Percentiles rank a stretch among this genome's conserved stretches.
phyloP scores from a whole-genome alignment of 768 basidiomycete species.

The Leccinum truebloodii region DNA sequence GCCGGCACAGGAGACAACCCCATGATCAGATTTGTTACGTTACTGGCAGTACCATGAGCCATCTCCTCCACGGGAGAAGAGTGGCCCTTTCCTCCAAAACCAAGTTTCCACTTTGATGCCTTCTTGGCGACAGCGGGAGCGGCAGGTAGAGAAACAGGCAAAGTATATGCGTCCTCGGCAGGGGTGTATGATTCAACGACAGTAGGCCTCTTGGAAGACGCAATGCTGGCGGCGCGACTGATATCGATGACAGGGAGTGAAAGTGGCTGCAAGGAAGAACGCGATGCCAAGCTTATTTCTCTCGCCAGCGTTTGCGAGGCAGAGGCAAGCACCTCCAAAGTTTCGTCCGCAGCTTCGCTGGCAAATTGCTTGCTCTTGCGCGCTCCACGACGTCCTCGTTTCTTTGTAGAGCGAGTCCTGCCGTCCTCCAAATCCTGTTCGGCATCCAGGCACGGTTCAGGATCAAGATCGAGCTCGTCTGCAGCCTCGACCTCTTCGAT shows the following conservation, averaged over 20 bases:
- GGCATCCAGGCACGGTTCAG: conserved; percentile 15
- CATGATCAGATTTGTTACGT: conserved; percentile 77
- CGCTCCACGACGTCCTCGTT: conserved; percentile 80
- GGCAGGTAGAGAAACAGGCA: conserved; percentile 26
- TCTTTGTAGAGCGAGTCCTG: conserved; percentile 63
- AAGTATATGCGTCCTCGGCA: conserved; percentile 21
- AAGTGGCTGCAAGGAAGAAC: conserved; percentile 41
- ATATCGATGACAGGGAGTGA: conserved; percentile 25
- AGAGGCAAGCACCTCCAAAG: conserved; percentile 68
- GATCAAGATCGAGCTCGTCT: conserved; percentile 33
- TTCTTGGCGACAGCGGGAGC: conserved; percentile 59
- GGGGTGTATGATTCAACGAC: conserved; percentile 33
- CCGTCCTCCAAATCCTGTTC: conserved; percentile 38
- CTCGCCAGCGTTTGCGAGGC: conserved; percentile 83
- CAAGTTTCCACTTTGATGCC: conserved; percentile 58
- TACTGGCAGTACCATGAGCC: conserved; percentile 67
- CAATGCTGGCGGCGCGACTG: conserved; percentile 23
- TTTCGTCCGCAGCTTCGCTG: conserved; percentile 45
- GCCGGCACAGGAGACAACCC: conserved; percentile 35
- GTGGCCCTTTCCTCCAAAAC: conserved; percentile 65
- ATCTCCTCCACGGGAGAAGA: conserved; percentile 38
- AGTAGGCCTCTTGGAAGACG: conserved; percentile 40
- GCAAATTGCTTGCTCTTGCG: conserved; percentile 64
- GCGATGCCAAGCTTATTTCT: conserved; percentile 73
- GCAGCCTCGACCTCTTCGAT: conserved; percentile 40